These are phyloP conservation scores for Vanrija pseudolonga DNA, from an alignment of 1,284 basidiomycete genomes.

Conservation along the genomic window DNA sequence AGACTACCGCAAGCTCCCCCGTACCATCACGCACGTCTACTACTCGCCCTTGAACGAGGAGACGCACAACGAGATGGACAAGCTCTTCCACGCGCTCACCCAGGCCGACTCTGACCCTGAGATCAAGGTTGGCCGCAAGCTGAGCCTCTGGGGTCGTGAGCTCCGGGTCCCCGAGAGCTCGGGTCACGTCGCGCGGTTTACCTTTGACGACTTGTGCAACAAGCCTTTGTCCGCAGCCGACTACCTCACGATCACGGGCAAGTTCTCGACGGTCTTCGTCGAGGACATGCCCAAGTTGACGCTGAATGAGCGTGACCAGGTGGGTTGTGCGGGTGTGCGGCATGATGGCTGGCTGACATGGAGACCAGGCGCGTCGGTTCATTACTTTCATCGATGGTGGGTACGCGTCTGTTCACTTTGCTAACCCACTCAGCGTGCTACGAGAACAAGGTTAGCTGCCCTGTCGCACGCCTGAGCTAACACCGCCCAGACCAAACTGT, in stretches of 20 bases:
- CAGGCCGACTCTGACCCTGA: conserved; percentile 53
- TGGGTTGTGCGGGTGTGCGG: conserved; percentile 40
- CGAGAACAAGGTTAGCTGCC: conserved; percentile 66
- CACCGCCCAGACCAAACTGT: conserved; percentile 68
- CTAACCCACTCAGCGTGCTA: conserved; percentile 59
- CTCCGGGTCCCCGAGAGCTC: conserved; percentile 76
- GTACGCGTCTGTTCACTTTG: too few species aligned
- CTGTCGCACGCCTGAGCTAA: not conserved
- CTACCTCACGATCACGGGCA: conserved; percentile 88
- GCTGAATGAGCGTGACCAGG: conserved; percentile 80
- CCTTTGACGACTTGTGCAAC: conserved; percentile 83
- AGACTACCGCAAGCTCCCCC: conserved; percentile 90
- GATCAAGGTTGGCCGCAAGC: conserved; percentile 61
- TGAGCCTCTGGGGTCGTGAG: conserved; percentile 85
- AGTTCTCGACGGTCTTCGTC: conserved; percentile 84
- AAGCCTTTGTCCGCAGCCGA: conserved; percentile 88
- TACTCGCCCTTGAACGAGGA: conserved; percentile 70
- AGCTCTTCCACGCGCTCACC: conserved; percentile 69
- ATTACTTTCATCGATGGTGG: conserved; percentile 89
- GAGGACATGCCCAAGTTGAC: conserved; percentile 84
- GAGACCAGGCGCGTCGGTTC: conserved; percentile 75
- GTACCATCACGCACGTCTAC: conserved; percentile 87
- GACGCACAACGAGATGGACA: conserved; percentile 62
- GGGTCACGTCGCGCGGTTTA: conserved; percentile 75
- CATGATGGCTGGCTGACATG: not conserved